phyloP scores from a whole-genome alignment of 1,284 basidiomycete species.

The Singerocomus inundabilis region DNA sequence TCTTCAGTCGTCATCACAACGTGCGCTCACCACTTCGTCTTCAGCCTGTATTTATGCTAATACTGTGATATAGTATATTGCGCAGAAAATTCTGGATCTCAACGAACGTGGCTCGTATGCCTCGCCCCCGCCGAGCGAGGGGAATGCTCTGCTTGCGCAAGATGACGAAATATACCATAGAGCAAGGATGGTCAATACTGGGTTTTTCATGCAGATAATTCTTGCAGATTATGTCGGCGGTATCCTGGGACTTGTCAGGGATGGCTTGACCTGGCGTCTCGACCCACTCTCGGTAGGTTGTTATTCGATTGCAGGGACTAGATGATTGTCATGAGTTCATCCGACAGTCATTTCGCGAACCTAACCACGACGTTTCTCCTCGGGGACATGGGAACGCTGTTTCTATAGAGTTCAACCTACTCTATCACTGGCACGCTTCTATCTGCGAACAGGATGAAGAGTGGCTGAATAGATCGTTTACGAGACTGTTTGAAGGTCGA shows the following conservation, averaged over 20 bases:
- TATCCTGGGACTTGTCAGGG: conserved; percentile 49
- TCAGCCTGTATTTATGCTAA: conserved; percentile 1
- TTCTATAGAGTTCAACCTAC: conserved; percentile 72
- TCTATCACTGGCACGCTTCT: conserved; percentile 76
- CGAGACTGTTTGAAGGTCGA: conserved; percentile 41
- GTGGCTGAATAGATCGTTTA: conserved; percentile 59
- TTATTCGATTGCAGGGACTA: not conserved
- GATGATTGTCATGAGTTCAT: not conserved
- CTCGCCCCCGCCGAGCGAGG: conserved; percentile 24
- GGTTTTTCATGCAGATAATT: conserved; percentile 70
- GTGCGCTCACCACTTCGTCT: conserved; percentile 37
- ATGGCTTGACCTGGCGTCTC: conserved; percentile 47
- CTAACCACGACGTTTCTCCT: conserved; percentile 35
- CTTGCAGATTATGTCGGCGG: conserved; percentile 63
- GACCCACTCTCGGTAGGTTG: conserved; percentile 43
- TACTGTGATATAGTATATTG: conserved; percentile 58
- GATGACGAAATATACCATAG: conserved; percentile 78
- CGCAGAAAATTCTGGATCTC: conserved; percentile 64
- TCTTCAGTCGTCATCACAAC: conserved; percentile 76
- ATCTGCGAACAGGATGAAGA: conserved; percentile 56
- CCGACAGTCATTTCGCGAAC: conserved; percentile 25
- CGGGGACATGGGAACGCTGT: conserved; percentile 71
- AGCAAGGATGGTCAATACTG: conserved; percentile 73
- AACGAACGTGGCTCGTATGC: conserved; percentile 57
- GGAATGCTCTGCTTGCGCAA: conserved; percentile 41